phyloP scores from a whole-genome alignment of 1,284 basidiomycete genomes.

The Ceratobasidium sp. region DNA sequence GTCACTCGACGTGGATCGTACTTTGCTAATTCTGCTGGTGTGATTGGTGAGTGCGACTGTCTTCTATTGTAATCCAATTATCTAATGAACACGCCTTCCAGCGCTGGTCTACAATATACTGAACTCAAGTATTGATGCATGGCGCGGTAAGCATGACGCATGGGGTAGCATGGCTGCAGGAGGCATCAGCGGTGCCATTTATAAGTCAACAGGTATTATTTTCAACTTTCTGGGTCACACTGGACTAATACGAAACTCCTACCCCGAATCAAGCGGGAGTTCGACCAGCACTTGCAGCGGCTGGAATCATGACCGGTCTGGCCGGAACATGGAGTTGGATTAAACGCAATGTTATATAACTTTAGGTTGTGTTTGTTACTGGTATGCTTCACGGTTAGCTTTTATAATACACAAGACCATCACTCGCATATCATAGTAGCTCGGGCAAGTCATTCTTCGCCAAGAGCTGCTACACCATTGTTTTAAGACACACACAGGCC shows the following conservation, averaged over 20 bases:
- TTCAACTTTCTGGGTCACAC: slow-evolving; percentile 19
- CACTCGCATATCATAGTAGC: neutral
- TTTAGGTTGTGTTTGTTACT: slow-evolving; percentile 58
- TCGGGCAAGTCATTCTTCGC: neutral
- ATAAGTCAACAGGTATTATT: slow-evolving; percentile 89
- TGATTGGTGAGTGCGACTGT: slow-evolving; percentile 74
- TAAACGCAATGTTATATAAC: slow-evolving; percentile 69
- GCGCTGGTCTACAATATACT: slow-evolving; percentile 96
- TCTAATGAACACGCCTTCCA: slow-evolving; percentile 51
- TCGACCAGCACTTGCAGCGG: slow-evolving; percentile 87
- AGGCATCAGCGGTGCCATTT: slow-evolving; percentile 89
- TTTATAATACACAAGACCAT: slow-evolving; percentile 48
- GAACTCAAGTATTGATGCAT: slow-evolving; percentile 91
- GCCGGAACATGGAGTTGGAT: slow-evolving; percentile 93
- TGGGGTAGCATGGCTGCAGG: slow-evolving; percentile 93
- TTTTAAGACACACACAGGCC: neutral
- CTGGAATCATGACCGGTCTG: slow-evolving; percentile 85
- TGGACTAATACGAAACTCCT: slow-evolving; percentile 49
- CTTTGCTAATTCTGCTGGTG: slow-evolving; percentile 98
- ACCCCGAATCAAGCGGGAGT: slow-evolving; percentile 75
- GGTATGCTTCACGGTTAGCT: slow-evolving; percentile 40
- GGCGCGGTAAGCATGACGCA: slow-evolving; percentile 92
- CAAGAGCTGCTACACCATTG: neutral
- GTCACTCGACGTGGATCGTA: slow-evolving; percentile 96
- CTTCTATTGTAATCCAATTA: neutral